Conservation (phyloP, 805 yeast species). For the Phaffomyces thermotolerans region DNA sequence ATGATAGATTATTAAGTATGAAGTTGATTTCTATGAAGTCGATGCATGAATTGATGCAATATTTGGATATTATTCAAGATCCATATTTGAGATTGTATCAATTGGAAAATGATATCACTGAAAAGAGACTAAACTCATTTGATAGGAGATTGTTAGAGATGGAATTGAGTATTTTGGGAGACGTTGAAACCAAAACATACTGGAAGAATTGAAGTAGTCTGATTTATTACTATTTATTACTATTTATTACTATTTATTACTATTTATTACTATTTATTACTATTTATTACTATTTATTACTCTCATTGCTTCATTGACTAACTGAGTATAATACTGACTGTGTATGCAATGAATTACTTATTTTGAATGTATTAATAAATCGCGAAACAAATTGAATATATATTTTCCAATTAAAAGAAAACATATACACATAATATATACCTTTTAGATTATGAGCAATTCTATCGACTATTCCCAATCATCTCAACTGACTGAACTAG, state of each 20-base stretch:
- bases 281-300: too few relatives aligned
- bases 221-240: not conserved
- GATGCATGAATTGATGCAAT: slow-evolving; percentile 6
- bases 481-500: slow-evolving; percentile 27
- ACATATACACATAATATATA: too few relatives aligned
- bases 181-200: slow-evolving; percentile 10
- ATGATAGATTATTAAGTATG: slow-evolving; percentile 1
- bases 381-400: too few relatives aligned
- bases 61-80: slow-evolving; percentile 8
- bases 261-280: not conserved
- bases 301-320: too few relatives aligned
- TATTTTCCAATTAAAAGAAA: too few relatives aligned
- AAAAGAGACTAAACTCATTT: slow-evolving; percentile 2
- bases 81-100: slow-evolving; percentile 7
- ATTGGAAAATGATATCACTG: not conserved
- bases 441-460: not conserved
- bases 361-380: too few relatives aligned
- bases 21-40: slow-evolving; percentile 7
- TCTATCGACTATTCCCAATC: slow-evolving; percentile 18
- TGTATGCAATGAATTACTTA: too few relatives aligned
- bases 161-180: slow-evolving; percentile 18
- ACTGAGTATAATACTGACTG: too few relatives aligned
- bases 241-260: not conserved
- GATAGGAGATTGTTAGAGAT: slow-evolving; percentile 12
- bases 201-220: too few relatives aligned